These are phyloP conservation scores for Ciborinia camelliae DNA, from an alignment of 2,329 filamentous ascomycete species.

Conservation along the genomic window DNA sequence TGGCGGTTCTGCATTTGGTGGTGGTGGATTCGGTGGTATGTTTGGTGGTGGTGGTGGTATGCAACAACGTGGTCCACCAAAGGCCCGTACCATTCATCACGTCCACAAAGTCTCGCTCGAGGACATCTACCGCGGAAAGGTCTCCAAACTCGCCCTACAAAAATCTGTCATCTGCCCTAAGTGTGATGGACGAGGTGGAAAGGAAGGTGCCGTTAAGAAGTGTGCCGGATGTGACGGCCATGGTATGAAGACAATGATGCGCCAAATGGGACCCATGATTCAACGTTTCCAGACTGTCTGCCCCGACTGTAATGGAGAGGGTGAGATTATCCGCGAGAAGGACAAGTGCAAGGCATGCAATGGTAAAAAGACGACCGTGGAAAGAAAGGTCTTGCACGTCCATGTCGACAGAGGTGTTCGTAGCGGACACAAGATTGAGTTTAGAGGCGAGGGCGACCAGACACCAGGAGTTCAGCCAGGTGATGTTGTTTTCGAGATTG, in stretches of 20 bases:
- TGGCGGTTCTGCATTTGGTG: constrained; percentile 59
- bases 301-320: constrained; percentile 96
- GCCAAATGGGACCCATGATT: constrained; percentile 99
- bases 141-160: constrained; percentile 94
- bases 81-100: constrained; percentile 96
- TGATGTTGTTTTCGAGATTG: constrained; percentile 97
- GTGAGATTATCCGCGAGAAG: constrained; percentile 94
- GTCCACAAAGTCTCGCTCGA: constrained; percentile 97
- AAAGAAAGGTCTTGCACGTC: constrained; percentile 97
- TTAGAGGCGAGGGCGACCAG: constrained; percentile 95
- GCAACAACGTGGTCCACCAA: constrained; percentile 73
- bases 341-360: constrained; percentile 95
- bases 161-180: constrained; percentile 96
- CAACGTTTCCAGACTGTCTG: constrained; percentile 99
- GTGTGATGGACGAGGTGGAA: constrained; percentile 91
- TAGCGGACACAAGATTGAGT: constrained; percentile 94
- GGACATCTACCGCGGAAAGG: constrained; percentile 96
- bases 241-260: constrained; percentile 99
- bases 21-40: constrained; percentile 72
- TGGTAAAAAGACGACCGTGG: constrained; percentile 97
- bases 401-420: constrained; percentile 94
- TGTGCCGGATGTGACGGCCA: constrained; percentile 87
- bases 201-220: constrained; percentile 95
- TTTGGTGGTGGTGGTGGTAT: constrained; percentile 63
- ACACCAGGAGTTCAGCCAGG: constrained; percentile 88